A percentile compares a stretch with the other conserved stretches of the same genome.
These are phyloP conservation scores for Exophiala viscosa DNA, from an alignment of 2,329 filamentous ascomycete species.

Conservation along the genomic window DNA sequence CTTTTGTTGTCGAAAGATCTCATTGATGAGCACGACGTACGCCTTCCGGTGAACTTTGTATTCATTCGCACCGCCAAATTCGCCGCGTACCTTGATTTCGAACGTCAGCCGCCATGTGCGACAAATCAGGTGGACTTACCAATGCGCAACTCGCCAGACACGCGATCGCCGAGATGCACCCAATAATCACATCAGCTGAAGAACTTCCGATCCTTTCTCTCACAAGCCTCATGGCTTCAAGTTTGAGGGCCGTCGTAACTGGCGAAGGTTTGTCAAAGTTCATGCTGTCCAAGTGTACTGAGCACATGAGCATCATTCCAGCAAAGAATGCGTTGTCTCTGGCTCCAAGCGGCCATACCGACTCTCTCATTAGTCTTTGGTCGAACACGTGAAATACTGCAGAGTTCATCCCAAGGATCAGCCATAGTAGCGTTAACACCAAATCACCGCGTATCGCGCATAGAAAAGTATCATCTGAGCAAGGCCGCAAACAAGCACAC, in stretches of 20 bases:
- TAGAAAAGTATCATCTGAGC: background rate
- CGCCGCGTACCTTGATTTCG: constrained; percentile 7
- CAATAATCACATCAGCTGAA: constrained; percentile 7
- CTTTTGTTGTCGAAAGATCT: constrained; percentile 7
- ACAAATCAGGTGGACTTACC: constrained; percentile 5
- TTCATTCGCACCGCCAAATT: constrained; percentile 9
- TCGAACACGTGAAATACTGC: constrained; percentile 11
- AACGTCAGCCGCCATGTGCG: constrained; percentile 2
- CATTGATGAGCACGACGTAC: constrained; percentile 12
- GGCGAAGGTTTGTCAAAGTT: background rate
- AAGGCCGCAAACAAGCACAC: background rate
- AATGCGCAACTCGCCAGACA: constrained; percentile 13
- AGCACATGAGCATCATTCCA: constrained; percentile 16
- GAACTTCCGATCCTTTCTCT: constrained; percentile 4
- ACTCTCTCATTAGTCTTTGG: constrained; percentile 12
- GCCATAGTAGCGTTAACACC: background rate
- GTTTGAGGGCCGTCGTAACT: constrained; percentile 11
- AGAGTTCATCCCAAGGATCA: too few species aligned
- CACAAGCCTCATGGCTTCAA: constrained; percentile 14
- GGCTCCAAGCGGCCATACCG: constrained; percentile 9
- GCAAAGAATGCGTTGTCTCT: constrained; percentile 15
- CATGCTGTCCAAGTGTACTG: constrained; percentile 16
- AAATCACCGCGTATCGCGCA: background rate
- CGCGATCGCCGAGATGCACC: constrained; percentile 12
- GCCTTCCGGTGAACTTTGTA: constrained; percentile 16